Conservation (phyloP, 225 moss, liverwort and hornwort species). For the Marchantia polymorpha region DNA sequence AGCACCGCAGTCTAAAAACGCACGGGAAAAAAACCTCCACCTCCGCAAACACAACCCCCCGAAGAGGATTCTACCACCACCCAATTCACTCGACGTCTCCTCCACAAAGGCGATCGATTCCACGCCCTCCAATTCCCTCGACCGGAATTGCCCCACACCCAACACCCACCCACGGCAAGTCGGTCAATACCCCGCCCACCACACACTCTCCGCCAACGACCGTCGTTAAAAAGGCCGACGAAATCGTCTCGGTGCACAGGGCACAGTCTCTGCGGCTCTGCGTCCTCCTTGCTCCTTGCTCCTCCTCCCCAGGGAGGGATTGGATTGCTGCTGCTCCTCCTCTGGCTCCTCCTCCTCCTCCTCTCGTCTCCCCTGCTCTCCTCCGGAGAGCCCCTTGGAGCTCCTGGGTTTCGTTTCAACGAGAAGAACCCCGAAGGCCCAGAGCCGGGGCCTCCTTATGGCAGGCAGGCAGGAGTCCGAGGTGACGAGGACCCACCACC, state of each 20-base stretch:
- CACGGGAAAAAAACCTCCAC: neutral
- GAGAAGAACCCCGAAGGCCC: neutral
- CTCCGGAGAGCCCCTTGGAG: neutral
- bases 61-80: neutral
- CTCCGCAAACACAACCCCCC: neutral
- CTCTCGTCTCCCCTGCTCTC: neutral
- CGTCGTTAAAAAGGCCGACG: too few relatives aligned
- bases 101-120: neutral
- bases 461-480: neutral
- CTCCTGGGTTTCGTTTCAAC: neutral
- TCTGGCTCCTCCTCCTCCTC: neutral
- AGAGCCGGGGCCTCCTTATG: neutral
- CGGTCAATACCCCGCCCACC: neutral
- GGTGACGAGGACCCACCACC: conserved; percentile 3
- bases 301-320: neutral
- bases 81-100: neutral
- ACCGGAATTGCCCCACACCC: neutral
- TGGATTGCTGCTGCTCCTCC: neutral
- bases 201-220: too few relatives aligned
- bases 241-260: too few relatives aligned
- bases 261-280: too few relatives aligned
- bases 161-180: neutral
- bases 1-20: neutral
- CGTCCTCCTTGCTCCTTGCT: too few relatives aligned
- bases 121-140: neutral